Base-by-base conservation (phyloP, 1,284 basidiomycete species). In the Ceratobasidium sp. region DNA sequence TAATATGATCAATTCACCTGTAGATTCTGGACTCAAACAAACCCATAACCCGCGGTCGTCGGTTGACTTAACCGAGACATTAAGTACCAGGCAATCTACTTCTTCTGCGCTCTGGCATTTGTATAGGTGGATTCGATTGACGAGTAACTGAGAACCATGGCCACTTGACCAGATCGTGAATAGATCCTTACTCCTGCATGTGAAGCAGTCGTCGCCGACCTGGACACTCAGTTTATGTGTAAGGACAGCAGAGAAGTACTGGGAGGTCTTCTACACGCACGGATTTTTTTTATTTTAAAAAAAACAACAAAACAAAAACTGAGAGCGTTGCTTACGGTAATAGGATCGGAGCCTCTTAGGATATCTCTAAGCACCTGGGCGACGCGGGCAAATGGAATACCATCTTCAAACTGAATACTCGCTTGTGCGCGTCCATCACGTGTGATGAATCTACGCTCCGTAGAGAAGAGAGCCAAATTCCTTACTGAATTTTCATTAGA, bases 91-190 rank as follows among this genome's bases (percentile, higher is more conserved):
- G 28, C 41, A 58, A 6, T 46, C 36, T 18, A n/a, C 16, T 3
- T 16, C 8, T 32, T 41, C 50, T 18, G 18, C 65, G 12, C 5
- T 18, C 8, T 16, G 41, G 26, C 21, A 21, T 26, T 67, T 32
- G 52, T 57, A 30, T 26, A 36, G 45, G 21, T 69, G 65, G 10
- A 58, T 34, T 10, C 65, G 65, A 23, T 69, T 69, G 26, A 69
- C 65, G 18, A 26, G 39, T 34, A 57, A 30, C 18, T 69, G 41
- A 21, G 65, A 39, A 28, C 65, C 65, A 34, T 53, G 52, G 30
- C 46, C 39, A 12, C 52, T 53, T 16, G 65, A 69, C 65, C 65
- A 69, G 10, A 69, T 69, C 43, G 57, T 53, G n/a, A 0, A n/a
- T 1, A 69, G 65, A 39, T 69, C 65, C 28, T 57, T 53, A 3